Base-by-base conservation (phyloP, 169 alveolate species). In the Plasmodium gallinaceum region DNA sequence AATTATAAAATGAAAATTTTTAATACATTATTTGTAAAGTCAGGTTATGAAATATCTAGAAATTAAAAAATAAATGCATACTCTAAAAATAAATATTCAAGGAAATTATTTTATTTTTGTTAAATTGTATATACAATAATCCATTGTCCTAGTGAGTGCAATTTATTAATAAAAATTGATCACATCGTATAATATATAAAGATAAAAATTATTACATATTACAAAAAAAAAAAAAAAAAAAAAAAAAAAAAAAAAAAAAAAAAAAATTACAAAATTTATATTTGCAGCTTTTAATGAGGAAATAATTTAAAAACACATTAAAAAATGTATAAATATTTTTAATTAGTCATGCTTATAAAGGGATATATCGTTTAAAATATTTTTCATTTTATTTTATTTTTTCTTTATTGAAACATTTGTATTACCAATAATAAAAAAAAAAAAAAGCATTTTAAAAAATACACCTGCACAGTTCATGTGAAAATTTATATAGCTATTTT, bases 391-490 rank as follows among this genome's bases (percentile, higher is more conserved):
- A 46, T 48, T 71, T 48, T 51, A 71, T 60, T 71, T 57, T 42
- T 57, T 62, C 45, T n/a, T 74, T 58, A 14, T 48, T 42, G 16
- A 48, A 74, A 37, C 60, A 57, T 43, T 18, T 74, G 18, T 42
- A 14, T 58, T 58, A 58, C 18, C 24, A 57, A 48, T 26, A n/a
- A 54, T 26, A 70, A 52, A 18, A 64, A 64, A 64, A 64, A 64
- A 64, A 64, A 32, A 0, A n/a, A 26, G n/a, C 26, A n/a, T 14
- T 64, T 64, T 64, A 8, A 26, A 14, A 14, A 64, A 64, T 12
- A 5, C 6, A 14, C 14, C 22, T 12, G 18, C 10, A 10, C 45
- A 26, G 26, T 22, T 32, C 24, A 64, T 64, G 73, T 20, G 51
- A 20, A 58, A n/a, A 12, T 32, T 20, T 32, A 54, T 42, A 45